Evolutionary conservation across 805 yeast genomes (phyloP).

Genomic region (Cyberlindnera maclurae): DNA sequence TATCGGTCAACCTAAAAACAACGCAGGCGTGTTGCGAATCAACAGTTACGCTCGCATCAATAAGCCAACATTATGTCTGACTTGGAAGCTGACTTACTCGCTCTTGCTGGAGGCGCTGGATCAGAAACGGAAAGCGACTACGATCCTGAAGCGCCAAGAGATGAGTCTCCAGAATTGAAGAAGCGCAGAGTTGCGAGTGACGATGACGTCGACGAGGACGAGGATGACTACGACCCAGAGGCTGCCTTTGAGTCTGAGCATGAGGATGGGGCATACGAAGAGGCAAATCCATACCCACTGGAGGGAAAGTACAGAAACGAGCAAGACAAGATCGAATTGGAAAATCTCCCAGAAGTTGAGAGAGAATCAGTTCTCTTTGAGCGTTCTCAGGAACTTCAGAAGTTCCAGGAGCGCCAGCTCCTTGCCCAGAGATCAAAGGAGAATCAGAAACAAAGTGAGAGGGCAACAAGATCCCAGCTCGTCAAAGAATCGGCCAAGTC

Average conservation of each 20-base stretch:
- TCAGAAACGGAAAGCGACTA: constrained; percentile 21
- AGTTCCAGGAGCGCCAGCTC: constrained; percentile 74
- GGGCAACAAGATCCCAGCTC: constrained; percentile 27
- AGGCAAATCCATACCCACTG: constrained; percentile 78
- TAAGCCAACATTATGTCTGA: constrained; percentile 30
- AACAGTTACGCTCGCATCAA: background rate
- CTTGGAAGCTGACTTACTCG: constrained; percentile 91
- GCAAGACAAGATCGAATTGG: constrained; percentile 58
- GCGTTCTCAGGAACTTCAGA: constrained; percentile 87
- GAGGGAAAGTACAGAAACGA: constrained; percentile 89
- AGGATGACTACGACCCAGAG: constrained; percentile 36
- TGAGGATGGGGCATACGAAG: constrained; percentile 31
- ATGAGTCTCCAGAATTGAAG: constrained; percentile 12
- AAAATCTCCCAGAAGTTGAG: constrained; percentile 78
- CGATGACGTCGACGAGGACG: constrained; percentile 30
- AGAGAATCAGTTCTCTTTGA: constrained; percentile 89
- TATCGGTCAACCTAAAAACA: no score
- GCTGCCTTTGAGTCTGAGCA: constrained; percentile 29
- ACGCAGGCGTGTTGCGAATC: no score
- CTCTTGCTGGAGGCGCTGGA: constrained; percentile 76
- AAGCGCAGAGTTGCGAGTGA: constrained; percentile 21
- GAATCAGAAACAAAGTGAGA: constrained; percentile 33
- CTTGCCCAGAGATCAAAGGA: constrained; percentile 76
- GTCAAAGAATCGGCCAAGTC: constrained; percentile 26
- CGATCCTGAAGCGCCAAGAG: constrained; percentile 27